Percentiles rank a stretch among this genome's conserved stretches.
Evolutionary conservation across 306 rosid species (phyloP).

Genomic region (Rosa multiflora): DNA sequence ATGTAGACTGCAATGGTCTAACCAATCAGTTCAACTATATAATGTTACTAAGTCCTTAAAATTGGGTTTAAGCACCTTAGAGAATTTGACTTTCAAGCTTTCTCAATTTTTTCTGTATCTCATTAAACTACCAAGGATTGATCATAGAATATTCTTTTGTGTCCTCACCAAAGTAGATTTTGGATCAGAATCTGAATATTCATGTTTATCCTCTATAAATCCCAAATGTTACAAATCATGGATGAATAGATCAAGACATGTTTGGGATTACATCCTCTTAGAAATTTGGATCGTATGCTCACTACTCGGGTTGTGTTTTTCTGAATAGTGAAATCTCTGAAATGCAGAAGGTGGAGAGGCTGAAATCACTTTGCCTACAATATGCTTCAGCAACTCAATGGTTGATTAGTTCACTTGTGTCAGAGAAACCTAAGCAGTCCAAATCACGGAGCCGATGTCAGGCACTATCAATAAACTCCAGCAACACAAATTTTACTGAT

Average conservation of each 20-base stretch:
- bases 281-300: not conserved
- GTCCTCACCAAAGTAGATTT: not conserved
- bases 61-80: not conserved
- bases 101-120: not conserved
- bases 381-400: conserved; percentile 94
- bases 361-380: conserved; percentile 81
- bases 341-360: conserved; percentile 86
- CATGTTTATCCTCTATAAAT: not conserved
- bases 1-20: not conserved
- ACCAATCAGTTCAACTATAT: not conserved
- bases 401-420: conserved; percentile 48
- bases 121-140: not conserved
- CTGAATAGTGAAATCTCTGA: conserved; percentile 14
- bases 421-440: conserved; percentile 42
- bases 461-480: conserved; percentile 57
- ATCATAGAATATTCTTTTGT: not conserved
- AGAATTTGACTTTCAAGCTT: not conserved
- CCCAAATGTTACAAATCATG: not conserved
- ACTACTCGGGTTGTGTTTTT: not conserved
- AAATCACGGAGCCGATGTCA: conserved; percentile 49
- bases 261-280: not conserved
- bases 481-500: conserved; percentile 53
- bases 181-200: not conserved
- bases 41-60: not conserved
- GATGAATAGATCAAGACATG: not conserved